These are phyloP conservation scores for Pezicula carpinea DNA, from an alignment of 2,329 filamentous ascomycete species.

Conservation along the genomic window DNA sequence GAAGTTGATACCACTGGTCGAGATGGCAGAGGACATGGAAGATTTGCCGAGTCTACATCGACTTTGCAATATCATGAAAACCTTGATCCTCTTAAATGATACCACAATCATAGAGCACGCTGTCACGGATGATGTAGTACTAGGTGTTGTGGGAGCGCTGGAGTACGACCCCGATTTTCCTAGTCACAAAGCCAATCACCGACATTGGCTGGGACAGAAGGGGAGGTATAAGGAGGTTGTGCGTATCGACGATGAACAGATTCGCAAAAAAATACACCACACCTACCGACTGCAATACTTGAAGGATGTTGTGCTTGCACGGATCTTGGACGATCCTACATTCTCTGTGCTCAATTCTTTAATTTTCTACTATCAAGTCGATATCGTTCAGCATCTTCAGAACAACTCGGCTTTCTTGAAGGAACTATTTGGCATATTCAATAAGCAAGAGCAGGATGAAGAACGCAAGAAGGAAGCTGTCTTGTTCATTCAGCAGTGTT, in stretches of 20 bases:
- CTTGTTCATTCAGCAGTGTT: slow-evolving; percentile 94
- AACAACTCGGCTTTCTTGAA: slow-evolving; percentile 71
- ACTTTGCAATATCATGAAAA: slow-evolving; percentile 97
- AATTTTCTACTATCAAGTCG: slow-evolving; percentile 98
- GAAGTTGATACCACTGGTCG: slow-evolving; percentile 80
- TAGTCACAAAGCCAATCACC: slow-evolving; percentile 93
- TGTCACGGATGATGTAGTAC: slow-evolving; percentile 81
- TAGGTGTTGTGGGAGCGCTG: slow-evolving; percentile 90
- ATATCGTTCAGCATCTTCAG: slow-evolving; percentile 95
- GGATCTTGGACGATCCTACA: slow-evolving; percentile 94
- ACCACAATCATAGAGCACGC: slow-evolving; percentile 91
- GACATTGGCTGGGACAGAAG: slow-evolving; percentile 84
- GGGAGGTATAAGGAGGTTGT: slow-evolving; percentile 96
- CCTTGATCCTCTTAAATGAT: slow-evolving; percentile 89
- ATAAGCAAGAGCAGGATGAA: slow-evolving; percentile 55
- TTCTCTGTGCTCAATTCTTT: slow-evolving; percentile 96
- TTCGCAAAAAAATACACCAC: slow-evolving; percentile 89
- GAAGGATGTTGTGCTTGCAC: slow-evolving; percentile 95
- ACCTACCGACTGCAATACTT: slow-evolving; percentile 95
- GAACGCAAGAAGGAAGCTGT: slow-evolving; percentile 89
- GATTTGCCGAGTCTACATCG: slow-evolving; percentile 81
- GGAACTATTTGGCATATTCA: slow-evolving; percentile 85
- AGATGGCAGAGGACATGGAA: slow-evolving; percentile 87
- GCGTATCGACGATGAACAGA: slow-evolving; percentile 74
- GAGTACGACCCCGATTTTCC: slow-evolving; percentile 99